Evolutionary conservation across 345 rosid genomes (phyloP).

Genomic region (Camelina laxa): DNA sequence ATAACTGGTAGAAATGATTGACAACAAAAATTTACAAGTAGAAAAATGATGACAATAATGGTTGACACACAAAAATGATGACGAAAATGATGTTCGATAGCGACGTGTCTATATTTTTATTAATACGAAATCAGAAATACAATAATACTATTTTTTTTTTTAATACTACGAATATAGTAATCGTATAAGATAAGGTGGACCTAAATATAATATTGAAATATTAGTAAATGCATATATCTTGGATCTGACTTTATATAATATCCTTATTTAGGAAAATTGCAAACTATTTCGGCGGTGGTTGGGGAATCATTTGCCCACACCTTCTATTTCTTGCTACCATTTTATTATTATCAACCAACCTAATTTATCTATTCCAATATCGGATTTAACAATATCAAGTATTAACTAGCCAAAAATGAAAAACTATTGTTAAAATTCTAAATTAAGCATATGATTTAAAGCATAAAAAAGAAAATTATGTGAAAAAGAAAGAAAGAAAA

Average conservation of each 20-base stretch:
- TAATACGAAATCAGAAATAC: background rate
- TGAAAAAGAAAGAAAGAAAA: background rate
- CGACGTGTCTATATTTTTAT: constrained; percentile 21
- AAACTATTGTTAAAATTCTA: no score
- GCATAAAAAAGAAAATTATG: background rate
- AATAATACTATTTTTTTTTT: background rate
- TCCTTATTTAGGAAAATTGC: constrained; percentile 33
- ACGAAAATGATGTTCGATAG: constrained; percentile 36
- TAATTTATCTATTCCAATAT: no score
- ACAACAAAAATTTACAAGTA: background rate
- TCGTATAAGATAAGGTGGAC: constrained; percentile 40
- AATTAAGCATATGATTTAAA: background rate
- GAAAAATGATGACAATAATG: constrained; percentile 11
- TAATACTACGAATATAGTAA: constrained; percentile 25
- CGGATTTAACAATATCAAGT: no score
- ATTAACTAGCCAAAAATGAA: no score
- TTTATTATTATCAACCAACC: no score
- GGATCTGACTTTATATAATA: constrained; percentile 35
- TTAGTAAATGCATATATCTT: constrained; percentile 22
- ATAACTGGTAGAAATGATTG: constrained; percentile 18
- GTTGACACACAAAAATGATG: constrained; percentile 20
- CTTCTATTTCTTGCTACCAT: background rate
- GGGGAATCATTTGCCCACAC: constrained; percentile 31
- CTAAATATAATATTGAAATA: constrained; percentile 10
- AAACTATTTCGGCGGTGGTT: constrained; percentile 38